A percentile compares a stretch with the other conserved stretches of the same genome.
Evolutionary conservation across 2,329 filamentous ascomycete genomes (phyloP).

Genomic region (Cladosporium sp.): DNA sequence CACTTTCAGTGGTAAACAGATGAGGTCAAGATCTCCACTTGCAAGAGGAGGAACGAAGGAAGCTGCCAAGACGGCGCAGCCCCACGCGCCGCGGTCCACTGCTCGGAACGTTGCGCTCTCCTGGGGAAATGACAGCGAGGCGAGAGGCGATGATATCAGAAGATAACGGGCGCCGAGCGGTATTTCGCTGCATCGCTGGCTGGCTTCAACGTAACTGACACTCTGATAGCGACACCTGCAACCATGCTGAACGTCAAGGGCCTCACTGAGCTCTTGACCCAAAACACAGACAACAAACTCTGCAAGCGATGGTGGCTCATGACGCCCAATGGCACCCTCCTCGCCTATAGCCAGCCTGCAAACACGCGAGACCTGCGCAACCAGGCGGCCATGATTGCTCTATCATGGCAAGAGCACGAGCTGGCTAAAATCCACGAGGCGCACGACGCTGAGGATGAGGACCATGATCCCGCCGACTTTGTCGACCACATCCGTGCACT

Average conservation of each 20-base stretch:
- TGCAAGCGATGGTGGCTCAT: constrained; percentile 43
- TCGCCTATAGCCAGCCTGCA: constrained; percentile 44
- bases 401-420: constrained; percentile 44
- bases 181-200: neutral
- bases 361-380: constrained; percentile 45
- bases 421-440: constrained; percentile 9
- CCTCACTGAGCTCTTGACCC: constrained; percentile 37
- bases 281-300: constrained; percentile 37
- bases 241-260: constrained; percentile 39
- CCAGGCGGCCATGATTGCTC: constrained; percentile 43
- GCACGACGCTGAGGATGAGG: constrained; percentile 13
- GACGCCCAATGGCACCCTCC: constrained; percentile 45
- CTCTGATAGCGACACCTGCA: neutral
- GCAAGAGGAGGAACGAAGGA: no score
- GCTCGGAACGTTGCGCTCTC: neutral
- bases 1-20: no score
- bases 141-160: neutral
- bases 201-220: no score
- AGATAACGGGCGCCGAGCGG: neutral
- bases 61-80: no score
- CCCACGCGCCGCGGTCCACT: no score
- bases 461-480: constrained; percentile 16
- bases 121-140: neutral
- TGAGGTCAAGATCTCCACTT: no score
- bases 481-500: constrained; percentile 34